Evolutionary conservation across 2,329 filamentous ascomycete genomes (phyloP), one percentile per base, ranked within the genome.

Genomic region (Paraconiothyrium brasiliense): DNA sequence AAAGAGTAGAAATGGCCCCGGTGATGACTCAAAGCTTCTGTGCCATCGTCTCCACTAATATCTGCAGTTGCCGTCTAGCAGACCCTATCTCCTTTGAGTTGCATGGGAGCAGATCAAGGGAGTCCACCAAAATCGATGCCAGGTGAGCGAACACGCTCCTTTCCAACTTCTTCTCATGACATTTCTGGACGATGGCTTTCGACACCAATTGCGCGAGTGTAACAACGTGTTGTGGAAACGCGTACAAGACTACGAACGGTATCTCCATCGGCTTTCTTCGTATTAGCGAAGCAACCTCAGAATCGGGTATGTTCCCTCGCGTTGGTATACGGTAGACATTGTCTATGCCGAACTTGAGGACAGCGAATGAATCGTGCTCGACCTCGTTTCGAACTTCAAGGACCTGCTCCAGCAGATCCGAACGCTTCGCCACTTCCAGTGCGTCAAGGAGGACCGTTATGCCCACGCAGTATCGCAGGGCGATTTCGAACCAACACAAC

Each of bases 301-400:
- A 35, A 9, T n/a, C 47, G 1, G 4, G 8, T 20, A 20, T 20
- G 32, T 11, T 1, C 5, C 10, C 32, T 24, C 14, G 16, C 32
- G 49, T 37, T 16, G 49, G 49, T 13, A 52, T 52, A 11, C 24
- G 5, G 39, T 61, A 65, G 16, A 34, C 50, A 27, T 20, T 59
- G 20, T 63, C 60, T 13, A 60, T 16, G 7, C 63, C 63, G 32
- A 61, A 61, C 24, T 61, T 63, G 37, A 63, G 61, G 37, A 61
- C 56, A 20, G 57, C 57, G 56, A 66, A 57, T 9, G 61, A 54
- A 22, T 61, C 58, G 37, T 63, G 56, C 32, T 66, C 63, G 35
- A 54, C 52, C 16, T 66, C 52, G 30, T 55, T 22, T 48, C 48
- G 56, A 24, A 41, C 22, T 5, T 49, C 34, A 7, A 43, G 14